These are phyloP conservation scores for Mrakiaceae sp. DNA, from an alignment of 1,284 basidiomycete species.

Conservation along the genomic window DNA sequence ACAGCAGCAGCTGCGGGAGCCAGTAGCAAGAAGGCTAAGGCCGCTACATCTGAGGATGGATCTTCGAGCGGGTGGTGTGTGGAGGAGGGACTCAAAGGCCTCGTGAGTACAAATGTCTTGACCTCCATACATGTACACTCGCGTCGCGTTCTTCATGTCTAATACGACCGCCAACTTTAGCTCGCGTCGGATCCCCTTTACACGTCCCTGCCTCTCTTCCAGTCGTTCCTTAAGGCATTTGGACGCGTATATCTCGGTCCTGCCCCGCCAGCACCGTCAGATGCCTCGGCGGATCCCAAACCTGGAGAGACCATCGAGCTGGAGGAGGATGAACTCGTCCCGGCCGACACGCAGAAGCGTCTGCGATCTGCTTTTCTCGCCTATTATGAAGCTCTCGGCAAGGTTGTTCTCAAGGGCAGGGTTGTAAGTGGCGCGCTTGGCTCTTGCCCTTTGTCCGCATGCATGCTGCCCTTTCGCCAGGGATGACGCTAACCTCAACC, in stretches of 20 bases:
- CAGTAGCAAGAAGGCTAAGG: conserved; percentile 25
- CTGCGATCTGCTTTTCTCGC: conserved; percentile 87
- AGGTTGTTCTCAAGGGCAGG: conserved; percentile 51
- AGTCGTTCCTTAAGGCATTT: conserved; percentile 74
- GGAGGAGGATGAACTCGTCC: conserved; percentile 57
- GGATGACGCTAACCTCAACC: neutral
- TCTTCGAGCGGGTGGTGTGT: conserved; percentile 52
- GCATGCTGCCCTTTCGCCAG: too few species aligned
- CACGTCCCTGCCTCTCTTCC: conserved; percentile 69
- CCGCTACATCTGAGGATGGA: conserved; percentile 39
- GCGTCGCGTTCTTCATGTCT: conserved; percentile 12
- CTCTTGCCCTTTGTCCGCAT: neutral
- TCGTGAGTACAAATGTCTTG: conserved; percentile 46
- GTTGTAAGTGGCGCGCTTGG: neutral
- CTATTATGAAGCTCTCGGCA: conserved; percentile 83
- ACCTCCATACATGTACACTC: conserved; percentile 5
- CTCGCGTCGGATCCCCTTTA: conserved; percentile 75
- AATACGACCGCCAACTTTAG: conserved; percentile 36
- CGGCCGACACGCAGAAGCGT: conserved; percentile 69
- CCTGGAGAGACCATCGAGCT: conserved; percentile 32
- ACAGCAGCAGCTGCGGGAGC: neutral
- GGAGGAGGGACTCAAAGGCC: conserved; percentile 52
- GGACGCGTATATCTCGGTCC: conserved; percentile 69
- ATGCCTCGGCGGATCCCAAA: neutral
- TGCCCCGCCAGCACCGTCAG: conserved; percentile 27